Percentiles rank a stretch among this genome's conserved stretches.
phyloP scores from a whole-genome alignment of 176 grass and related monocot species.

The Oryza officinalis region DNA sequence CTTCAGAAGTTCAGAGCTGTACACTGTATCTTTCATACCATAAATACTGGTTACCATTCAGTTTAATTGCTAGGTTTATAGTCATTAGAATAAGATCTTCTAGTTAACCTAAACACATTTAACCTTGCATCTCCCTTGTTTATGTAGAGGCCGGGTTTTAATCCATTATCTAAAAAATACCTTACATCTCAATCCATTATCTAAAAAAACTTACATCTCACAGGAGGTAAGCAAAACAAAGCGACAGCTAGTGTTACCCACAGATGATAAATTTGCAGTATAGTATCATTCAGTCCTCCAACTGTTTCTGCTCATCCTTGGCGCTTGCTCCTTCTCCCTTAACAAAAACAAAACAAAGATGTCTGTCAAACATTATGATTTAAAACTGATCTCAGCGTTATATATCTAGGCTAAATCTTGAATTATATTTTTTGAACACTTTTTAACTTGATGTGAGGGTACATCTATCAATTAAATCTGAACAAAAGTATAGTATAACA shows the following conservation, averaged over 20 bases:
- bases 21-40: no score
- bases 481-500: no score
- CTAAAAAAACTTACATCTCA: not conserved
- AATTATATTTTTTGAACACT: not conserved
- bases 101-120: not conserved
- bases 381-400: not conserved
- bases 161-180: no score
- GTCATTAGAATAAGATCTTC: not conserved
- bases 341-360: not conserved
- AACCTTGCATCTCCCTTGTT: no score
- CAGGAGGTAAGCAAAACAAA: not conserved
- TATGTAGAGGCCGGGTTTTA: no score
- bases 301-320: not conserved
- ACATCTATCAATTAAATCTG: no score
- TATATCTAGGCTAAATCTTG: not conserved
- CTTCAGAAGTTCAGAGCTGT: no score
- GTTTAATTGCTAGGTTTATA: not conserved
- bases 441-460: not conserved
- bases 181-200: no score
- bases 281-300: not conserved
- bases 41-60: not conserved
- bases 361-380: not conserved
- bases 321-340: not conserved
- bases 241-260: not conserved
- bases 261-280: not conserved